Evolutionary conservation across 768 basidiomycete species (phyloP).

Genomic region (Suillus americanus): DNA sequence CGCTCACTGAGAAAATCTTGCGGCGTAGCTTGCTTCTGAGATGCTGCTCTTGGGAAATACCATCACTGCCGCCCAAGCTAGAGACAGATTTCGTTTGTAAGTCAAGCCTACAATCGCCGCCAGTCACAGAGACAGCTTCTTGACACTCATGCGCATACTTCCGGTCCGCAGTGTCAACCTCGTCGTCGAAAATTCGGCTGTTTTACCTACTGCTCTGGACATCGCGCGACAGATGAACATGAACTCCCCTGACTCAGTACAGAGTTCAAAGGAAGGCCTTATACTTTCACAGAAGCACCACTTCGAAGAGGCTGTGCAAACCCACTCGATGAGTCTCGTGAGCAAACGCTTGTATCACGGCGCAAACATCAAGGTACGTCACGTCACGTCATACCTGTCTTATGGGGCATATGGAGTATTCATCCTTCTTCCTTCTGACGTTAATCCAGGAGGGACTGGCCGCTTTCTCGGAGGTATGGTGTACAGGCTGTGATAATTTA

Average conservation of each 20-base stretch:
- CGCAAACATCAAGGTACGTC: conserved; percentile 65
- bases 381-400: conserved; percentile 3
- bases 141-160: conserved; percentile 12
- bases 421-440: conserved; percentile 2
- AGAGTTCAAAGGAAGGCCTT: conserved; percentile 72
- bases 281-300: conserved; percentile 53
- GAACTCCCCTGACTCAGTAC: conserved; percentile 81
- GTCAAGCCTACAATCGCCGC: conserved; percentile 30
- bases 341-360: conserved; percentile 58
- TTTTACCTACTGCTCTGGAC: conserved; percentile 61
- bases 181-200: conserved; percentile 53
- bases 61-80: conserved; percentile 67
- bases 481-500: conserved; percentile 2
- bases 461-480: conserved; percentile 64
- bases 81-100: conserved; percentile 73
- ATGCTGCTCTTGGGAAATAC: conserved; percentile 71
- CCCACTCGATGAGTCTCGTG: conserved; percentile 45
- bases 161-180: conserved; percentile 58
- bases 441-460: conserved; percentile 59
- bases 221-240: conserved; percentile 56
- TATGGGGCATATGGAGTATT: conserved; percentile 9
- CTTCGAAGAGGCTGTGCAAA: conserved; percentile 48
- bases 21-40: conserved; percentile 68
- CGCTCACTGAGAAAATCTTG: conserved; percentile 17
- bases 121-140: conserved; percentile 1